Evolutionary conservation across 2,329 filamentous ascomycete species (phyloP).

Genomic region (Hypoxylon sp.): DNA sequence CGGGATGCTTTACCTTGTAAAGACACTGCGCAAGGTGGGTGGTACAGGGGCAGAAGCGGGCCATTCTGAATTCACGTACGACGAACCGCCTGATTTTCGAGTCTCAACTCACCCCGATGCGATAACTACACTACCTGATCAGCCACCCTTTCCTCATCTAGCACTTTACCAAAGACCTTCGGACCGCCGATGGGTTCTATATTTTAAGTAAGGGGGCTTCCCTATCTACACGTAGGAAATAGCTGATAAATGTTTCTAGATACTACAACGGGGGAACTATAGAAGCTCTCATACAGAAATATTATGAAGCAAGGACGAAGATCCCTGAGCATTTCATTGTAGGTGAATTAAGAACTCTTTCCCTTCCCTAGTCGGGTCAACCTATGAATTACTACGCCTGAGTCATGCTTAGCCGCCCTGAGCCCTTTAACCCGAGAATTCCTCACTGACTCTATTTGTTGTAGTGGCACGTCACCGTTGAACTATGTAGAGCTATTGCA

Average conservation of each 20-base stretch:
- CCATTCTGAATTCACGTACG: background rate
- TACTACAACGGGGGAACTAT: constrained; percentile 24
- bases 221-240: background rate
- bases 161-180: background rate
- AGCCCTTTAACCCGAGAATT: background rate
- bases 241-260: constrained; percentile 11
- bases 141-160: background rate
- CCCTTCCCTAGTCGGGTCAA: background rate
- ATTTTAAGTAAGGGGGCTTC: constrained; percentile 6
- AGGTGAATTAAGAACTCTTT: background rate
- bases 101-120: constrained; percentile 1
- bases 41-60: background rate
- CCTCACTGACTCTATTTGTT: background rate
- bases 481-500: constrained; percentile 9
- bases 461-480: constrained; percentile 20
- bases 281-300: background rate
- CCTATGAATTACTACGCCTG: background rate
- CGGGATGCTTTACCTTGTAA: background rate
- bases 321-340: constrained; percentile 28
- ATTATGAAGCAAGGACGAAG: background rate
- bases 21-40: background rate
- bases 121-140: background rate
- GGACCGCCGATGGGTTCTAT: background rate
- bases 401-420: background rate
- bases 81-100: constrained; percentile 9